A percentile compares a stretch with the other conserved stretches of the same genome.
Conservation (phyloP, 306 rosid genomes). For the Prunus kanzakura region DNA sequence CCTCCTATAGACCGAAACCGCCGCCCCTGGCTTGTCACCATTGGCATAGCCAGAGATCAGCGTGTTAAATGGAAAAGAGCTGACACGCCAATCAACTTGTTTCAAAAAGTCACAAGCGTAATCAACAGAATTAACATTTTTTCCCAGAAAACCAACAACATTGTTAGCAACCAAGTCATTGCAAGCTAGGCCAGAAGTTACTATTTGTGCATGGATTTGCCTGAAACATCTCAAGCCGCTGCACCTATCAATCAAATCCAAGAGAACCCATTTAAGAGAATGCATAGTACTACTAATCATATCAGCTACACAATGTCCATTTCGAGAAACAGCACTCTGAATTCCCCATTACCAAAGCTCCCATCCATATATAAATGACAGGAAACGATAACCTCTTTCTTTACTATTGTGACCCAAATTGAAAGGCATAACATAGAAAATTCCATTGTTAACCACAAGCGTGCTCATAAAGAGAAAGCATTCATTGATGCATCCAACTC, state of each 20-base stretch:
- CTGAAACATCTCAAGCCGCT: conserved; percentile 46
- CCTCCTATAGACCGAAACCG: conserved; percentile 39
- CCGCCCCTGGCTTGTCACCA: conserved; percentile 41
- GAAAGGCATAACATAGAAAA: background rate
- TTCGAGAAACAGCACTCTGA: background rate
- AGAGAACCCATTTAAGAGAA: conserved; percentile 52
- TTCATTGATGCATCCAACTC: no score
- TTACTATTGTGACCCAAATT: background rate
- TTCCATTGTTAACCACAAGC: background rate
- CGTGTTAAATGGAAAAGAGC: conserved; percentile 65
- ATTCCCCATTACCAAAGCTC: background rate
- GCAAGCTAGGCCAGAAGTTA: conserved; percentile 50
- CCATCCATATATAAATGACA: background rate
- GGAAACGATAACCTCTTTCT: background rate
- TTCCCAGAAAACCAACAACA: conserved; percentile 53
- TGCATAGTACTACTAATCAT: conserved; percentile 29
- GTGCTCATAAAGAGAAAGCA: background rate
- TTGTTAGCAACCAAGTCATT: conserved; percentile 45
- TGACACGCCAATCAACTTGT: conserved; percentile 55
- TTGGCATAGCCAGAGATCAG: conserved; percentile 43
- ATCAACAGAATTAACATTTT: conserved; percentile 31
- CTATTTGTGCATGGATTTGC: conserved; percentile 56
- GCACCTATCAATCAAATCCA: conserved; percentile 47
- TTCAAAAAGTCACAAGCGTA: conserved; percentile 63
- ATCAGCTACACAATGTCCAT: conserved; percentile 6